These are phyloP conservation scores for Fusarium brevicatenulatum DNA, from an alignment of 2,329 filamentous ascomycete species.

Conservation along the genomic window DNA sequence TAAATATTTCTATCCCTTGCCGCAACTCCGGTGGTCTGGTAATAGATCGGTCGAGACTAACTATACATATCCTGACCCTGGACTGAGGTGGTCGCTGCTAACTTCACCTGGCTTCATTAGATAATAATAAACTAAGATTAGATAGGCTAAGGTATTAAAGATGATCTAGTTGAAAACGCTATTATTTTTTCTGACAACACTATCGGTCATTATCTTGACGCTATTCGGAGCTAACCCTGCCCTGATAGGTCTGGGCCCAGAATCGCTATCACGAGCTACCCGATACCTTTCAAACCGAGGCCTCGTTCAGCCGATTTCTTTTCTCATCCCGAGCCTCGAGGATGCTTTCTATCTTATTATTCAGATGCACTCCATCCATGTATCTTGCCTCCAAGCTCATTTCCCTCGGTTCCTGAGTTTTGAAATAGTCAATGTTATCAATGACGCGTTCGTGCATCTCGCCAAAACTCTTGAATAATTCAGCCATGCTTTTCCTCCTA, in stretches of 20 bases:
- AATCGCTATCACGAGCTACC: no score
- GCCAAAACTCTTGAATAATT: rapidly evolving
- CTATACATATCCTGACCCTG: background rate
- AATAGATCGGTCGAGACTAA: no score
- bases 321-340: background rate
- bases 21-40: no score
- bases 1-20: no score
- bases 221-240: background rate
- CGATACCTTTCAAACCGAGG: background rate
- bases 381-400: background rate
- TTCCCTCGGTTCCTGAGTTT: background rate
- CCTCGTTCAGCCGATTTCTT: background rate
- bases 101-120: background rate
- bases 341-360: background rate
- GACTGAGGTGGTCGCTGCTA: background rate
- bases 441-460: background rate
- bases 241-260: background rate
- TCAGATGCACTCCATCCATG: background rate
- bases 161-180: background rate
- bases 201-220: background rate
- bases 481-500: background rate
- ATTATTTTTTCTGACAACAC: background rate
- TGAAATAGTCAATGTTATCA: rapidly evolving
- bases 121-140: background rate
- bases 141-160: background rate